Evolutionary conservation across 208 protist species (phyloP), one percentile per base, ranked within the genome.

Genomic region (Leishmania guyanensis): DNA sequence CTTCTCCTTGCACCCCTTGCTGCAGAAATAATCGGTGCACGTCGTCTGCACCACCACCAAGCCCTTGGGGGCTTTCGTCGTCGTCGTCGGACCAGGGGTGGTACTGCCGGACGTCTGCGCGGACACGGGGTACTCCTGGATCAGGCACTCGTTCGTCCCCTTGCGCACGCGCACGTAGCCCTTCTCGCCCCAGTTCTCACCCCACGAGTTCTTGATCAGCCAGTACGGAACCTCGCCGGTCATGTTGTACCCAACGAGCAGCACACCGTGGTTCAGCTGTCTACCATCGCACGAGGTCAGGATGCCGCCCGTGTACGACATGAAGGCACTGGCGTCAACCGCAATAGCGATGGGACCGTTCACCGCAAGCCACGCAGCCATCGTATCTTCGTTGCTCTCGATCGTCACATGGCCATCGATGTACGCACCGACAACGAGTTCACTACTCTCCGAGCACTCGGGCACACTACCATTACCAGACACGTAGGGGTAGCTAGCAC

Each of bases 151-250:
- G 73, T 93, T 90, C 53, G 73, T 87, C 56, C 88, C 86, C 80
- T 86, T 89, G 16, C 69, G 56, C 76, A 98, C 89, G 46, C 82
- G 85, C 17, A 97, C 86, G 75, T 95, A 97, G 75, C 95, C 95
- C 0, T 89, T 62, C 73, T 93, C 84, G 70, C 95, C 95, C 93
- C 93, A 98, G 62, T 51, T 9, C 43, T 62, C 66, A 56, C 91
- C 92, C 94, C 94, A 97, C 33, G 83, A 91, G 88, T 98, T 98
- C 87, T 97, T 97, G 73, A 98, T 88, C 74, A 96, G 90, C 94
- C 93, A 98, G 86, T 98, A 98, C 51, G 90, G 87, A 39, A 66
- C 3, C 51, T 84, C 80, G 29, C 65, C 71, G 8, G 48, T 80
- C 43, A 80, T 86, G 76, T 94, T 90, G 85, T 95, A 98, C 74